Evolutionary conservation across 1,284 basidiomycete genomes (phyloP).

Genomic region (Ceratobasidium sp.): DNA sequence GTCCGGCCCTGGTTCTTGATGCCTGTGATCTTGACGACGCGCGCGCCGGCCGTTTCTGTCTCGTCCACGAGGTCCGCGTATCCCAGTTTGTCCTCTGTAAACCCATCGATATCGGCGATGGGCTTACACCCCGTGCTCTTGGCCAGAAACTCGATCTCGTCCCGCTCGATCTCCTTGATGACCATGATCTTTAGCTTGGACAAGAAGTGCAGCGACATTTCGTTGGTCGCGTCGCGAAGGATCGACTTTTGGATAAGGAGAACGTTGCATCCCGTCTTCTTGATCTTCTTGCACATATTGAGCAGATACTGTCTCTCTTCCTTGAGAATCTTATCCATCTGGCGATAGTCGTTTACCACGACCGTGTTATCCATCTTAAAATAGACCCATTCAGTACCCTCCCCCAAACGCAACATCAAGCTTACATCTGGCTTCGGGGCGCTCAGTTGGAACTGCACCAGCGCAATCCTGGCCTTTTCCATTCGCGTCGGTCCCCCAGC

Average conservation of each 20-base stretch:
- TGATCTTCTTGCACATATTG: slow-evolving; percentile 99
- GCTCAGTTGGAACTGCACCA: slow-evolving; percentile 98
- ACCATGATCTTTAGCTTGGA: slow-evolving; percentile 98
- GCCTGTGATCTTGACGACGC: slow-evolving; percentile 94
- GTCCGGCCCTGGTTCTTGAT: slow-evolving; percentile 96
- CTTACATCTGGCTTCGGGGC: slow-evolving; percentile 97
- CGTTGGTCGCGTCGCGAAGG: slow-evolving; percentile 97
- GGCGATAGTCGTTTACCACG: slow-evolving; percentile 98
- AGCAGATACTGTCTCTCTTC: slow-evolving; percentile 98
- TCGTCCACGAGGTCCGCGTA: slow-evolving; percentile 97
- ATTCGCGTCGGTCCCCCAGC: slow-evolving; percentile 95
- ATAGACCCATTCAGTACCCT: slow-evolving; percentile 23
- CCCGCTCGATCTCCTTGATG: slow-evolving; percentile 97
- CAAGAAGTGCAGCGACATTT: slow-evolving; percentile 98
- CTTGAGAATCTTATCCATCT: slow-evolving; percentile 99
- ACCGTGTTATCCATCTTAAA: slow-evolving; percentile 99
- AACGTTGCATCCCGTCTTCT: slow-evolving; percentile 99
- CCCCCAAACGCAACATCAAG: slow-evolving; percentile 45
- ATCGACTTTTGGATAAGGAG: slow-evolving; percentile 99
- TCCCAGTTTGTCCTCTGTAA: slow-evolving; percentile 99
- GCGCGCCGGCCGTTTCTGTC: slow-evolving; percentile 83
- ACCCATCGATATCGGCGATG: slow-evolving; percentile 96
- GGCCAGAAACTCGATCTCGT: slow-evolving; percentile 97
- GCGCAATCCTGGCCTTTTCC: slow-evolving; percentile 98
- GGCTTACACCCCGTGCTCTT: slow-evolving; percentile 97